Evolutionary conservation across 2,329 filamentous ascomycete genomes (phyloP), one percentile per base, ranked within the genome.

Genomic region (Daldinia sp.): DNA sequence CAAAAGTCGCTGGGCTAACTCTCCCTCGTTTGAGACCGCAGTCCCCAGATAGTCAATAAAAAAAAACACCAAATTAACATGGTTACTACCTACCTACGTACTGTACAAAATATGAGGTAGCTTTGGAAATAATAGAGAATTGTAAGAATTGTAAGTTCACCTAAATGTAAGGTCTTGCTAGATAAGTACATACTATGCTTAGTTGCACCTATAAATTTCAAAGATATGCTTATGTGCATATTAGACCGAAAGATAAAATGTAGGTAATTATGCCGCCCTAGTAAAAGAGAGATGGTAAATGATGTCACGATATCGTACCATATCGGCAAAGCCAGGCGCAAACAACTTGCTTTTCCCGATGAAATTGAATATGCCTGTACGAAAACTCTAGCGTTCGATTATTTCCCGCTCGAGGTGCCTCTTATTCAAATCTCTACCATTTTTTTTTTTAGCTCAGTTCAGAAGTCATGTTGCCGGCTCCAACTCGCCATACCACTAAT

Each of bases 381-480:
- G 20, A 48, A 48, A 48, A 48, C 44, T 26, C 20, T 48, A 23
- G 13, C 20, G 9, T 48, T 10, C 20, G 10, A 35, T 9, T 35
- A 9, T 35, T 9, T 42, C 13, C 44, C 13, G 7, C 42, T 5
- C 3, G 30, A 51, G n/a, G 26, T 33, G 7, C 23, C 39, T 39
- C 53, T 53, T 35, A 58, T 48, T 48, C 18, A 18, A 48, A 28
- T 30, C 10, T 50, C 46, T 58, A 35, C 18, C 37, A 56, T 50
- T 50, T 37, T 41, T 33, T 9, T 33, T 33, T 35, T 35, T 9
- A 61, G 10, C 35, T 46, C 41, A 57, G 60, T 42, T 35, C 59
- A 12, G 56, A 68, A 70, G 68, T 71, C 71, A 73, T 73, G 69
- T 67, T 61, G 56, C 57, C 63, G 18, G 50, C 65, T 54, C 15